A percentile compares a stretch with the other conserved stretches of the same genome.
phyloP scores from a whole-genome alignment of 805 yeast species.

The Wickerhamiella allomyrinae region DNA sequence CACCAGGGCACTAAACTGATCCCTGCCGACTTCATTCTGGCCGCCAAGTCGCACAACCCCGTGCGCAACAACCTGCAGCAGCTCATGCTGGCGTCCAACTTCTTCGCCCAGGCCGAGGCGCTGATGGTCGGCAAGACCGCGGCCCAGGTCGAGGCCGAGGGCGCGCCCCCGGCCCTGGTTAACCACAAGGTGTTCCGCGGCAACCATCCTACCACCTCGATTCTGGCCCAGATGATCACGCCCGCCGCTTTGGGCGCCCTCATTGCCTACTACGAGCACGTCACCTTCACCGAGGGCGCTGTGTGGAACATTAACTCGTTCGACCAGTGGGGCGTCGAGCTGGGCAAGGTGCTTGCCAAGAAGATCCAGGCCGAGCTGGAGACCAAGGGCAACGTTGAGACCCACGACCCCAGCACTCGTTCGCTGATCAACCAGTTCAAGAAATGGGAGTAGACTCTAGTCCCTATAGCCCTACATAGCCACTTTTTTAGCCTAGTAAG shows the following conservation, averaged over 20 bases:
- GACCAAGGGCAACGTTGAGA: constrained; percentile 36
- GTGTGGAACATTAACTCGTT: constrained; percentile 98
- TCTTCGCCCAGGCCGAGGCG: constrained; percentile 96
- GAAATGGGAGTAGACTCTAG: constrained; percentile 38
- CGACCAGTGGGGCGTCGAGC: constrained; percentile 99
- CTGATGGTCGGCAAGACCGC: constrained; percentile 84
- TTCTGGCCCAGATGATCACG: constrained; percentile 86
- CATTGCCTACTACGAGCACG: constrained; percentile 95
- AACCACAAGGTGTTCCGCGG: constrained; percentile 97
- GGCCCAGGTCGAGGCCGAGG: constrained; percentile 73
- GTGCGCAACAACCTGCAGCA: constrained; percentile 89
- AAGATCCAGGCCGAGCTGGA: constrained; percentile 83
- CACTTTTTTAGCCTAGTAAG: too few species aligned
- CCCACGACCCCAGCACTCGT: constrained; percentile 86
- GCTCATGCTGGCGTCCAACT: constrained; percentile 96
- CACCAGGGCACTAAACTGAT: constrained; percentile 98
- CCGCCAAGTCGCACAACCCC: constrained; percentile 97
- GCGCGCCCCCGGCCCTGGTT: constrained; percentile 69
- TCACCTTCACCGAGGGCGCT: constrained; percentile 97
- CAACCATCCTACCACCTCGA: constrained; percentile 97
- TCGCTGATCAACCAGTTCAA: constrained; percentile 92
- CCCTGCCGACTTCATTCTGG: constrained; percentile 91
- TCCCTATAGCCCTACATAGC: too few species aligned
- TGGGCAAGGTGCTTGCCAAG: constrained; percentile 96
- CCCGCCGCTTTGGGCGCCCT: constrained; percentile 93